Evolutionary conservation across 2,329 filamentous ascomycete species (phyloP), one percentile per base, ranked within the genome.

Genomic region (Elsinoe arachidis): DNA sequence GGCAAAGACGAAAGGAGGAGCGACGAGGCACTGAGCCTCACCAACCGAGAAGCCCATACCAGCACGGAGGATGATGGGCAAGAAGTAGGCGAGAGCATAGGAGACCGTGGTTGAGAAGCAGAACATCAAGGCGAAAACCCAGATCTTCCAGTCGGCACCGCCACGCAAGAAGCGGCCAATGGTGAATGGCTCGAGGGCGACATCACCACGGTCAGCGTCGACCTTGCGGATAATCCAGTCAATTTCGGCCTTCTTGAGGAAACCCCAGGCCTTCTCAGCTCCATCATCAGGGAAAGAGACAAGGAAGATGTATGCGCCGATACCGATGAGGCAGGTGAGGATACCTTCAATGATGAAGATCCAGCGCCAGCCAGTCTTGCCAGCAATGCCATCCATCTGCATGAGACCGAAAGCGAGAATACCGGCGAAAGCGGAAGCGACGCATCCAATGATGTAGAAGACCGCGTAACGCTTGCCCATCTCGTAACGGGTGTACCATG

Each of bases 61-160:
- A 19, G 71, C 62, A 9, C 67, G 66, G 6, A 95, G 80, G 63
- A 93, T 88, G 65, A 91, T 81, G 7, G 88, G 88, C 3, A 91
- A 72, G 67, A 91, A 91, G 70, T 87, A 92, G 1, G 87, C 85
- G 5, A 93, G 79, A 0, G 87, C 83, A 68, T 93, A 93, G 1
- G 80, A 79, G 53, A 88, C 80, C 10, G 86, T 87, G 0, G 87
- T 90, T 1, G 81, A 80, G 69, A 81, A 82, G 73, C 76, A 76
- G 68, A 79, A 80, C 56, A 80, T 76, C 64, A 79, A 59, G 0
- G 76, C 78, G 58, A 78, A 81, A 1, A 69, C 73, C 78, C 79
- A 81, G 57, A 80, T 72, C 61, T 81, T 81, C 57, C 72, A 64
- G 60, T 81, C 79, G 0, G 70, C 55, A 2, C 69, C 77, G 10